Percentiles rank a stretch among this genome's conserved stretches.
Evolutionary conservation across 768 basidiomycete genomes (phyloP).

Genomic region (Glaciozyma martinii): DNA sequence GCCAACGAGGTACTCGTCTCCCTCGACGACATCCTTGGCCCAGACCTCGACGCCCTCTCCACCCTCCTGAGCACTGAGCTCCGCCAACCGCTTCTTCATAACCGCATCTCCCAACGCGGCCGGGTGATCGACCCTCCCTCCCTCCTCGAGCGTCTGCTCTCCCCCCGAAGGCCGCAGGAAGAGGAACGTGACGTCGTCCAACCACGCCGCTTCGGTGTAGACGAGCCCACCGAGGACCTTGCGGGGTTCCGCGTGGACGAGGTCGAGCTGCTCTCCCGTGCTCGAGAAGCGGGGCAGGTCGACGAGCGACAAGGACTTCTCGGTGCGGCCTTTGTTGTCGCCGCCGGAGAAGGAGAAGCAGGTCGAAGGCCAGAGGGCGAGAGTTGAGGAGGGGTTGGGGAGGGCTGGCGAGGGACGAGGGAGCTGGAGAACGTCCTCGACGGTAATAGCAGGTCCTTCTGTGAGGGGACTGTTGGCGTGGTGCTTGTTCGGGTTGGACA

Average conservation of each 20-base stretch:
- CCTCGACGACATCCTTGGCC: constrained; percentile 23
- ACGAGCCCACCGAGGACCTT: constrained; percentile 17
- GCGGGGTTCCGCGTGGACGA: neutral
- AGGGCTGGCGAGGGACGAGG: constrained; percentile 19
- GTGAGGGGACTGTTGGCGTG: neutral
- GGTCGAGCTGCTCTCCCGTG: neutral
- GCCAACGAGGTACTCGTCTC: constrained; percentile 27
- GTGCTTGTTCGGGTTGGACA: too few relatives aligned
- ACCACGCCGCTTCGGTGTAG: constrained; percentile 25
- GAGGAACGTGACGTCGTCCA: constrained; percentile 28
- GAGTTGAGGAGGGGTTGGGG: constrained; percentile 16
- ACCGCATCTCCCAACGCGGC: constrained; percentile 13
- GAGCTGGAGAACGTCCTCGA: constrained; percentile 25
- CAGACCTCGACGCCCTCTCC: constrained; percentile 27
- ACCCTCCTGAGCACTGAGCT: constrained; percentile 5
- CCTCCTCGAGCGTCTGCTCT: neutral
- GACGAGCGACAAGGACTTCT: constrained; percentile 11
- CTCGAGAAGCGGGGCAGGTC: neutral
- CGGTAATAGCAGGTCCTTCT: neutral
- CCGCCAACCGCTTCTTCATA: neutral
- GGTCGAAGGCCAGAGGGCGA: constrained; percentile 26
- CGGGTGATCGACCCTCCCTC: constrained; percentile 15
- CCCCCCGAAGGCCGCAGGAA: constrained; percentile 18
- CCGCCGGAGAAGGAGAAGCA: constrained; percentile 8
- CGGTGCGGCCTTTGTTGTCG: constrained; percentile 2